A percentile compares a stretch with the other conserved stretches of the same genome.
phyloP scores from a whole-genome alignment of 345 rosid genomes.

The Brassica juncea region DNA sequence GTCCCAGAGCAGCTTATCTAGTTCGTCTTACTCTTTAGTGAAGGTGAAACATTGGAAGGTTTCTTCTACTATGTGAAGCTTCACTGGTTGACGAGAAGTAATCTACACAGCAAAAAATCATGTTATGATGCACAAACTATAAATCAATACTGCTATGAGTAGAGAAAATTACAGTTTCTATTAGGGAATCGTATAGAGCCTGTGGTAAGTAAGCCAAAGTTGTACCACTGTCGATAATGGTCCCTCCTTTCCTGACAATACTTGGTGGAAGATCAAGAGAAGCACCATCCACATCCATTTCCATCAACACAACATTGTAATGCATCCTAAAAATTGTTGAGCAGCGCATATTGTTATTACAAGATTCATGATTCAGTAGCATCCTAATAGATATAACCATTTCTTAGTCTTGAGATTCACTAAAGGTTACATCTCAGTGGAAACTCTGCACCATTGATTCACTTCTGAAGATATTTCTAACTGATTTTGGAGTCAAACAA shows the following conservation, averaged over 20 bases:
- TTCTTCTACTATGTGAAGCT: constrained; percentile 54
- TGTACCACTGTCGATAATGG: constrained; percentile 93
- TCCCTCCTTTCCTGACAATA: constrained; percentile 50
- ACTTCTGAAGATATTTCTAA: neutral
- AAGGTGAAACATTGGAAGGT: constrained; percentile 68
- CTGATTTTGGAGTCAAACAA: neutral
- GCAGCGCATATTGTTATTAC: constrained; percentile 20
- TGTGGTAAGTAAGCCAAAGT: constrained; percentile 86
- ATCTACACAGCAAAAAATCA: constrained; percentile 47
- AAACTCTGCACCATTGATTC: neutral
- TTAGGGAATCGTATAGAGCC: constrained; percentile 51
- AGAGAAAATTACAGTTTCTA: constrained; percentile 48
- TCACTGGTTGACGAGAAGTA: constrained; percentile 52
- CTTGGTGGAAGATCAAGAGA: constrained; percentile 58
- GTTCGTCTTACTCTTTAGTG: constrained; percentile 52
- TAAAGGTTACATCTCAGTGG: neutral
- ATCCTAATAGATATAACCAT: neutral
- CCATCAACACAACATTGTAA: constrained; percentile 76
- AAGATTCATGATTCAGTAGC: constrained; percentile 2
- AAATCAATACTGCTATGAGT: neutral
- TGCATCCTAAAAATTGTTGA: constrained; percentile 63
- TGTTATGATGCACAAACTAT: neutral
- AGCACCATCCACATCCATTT: constrained; percentile 64
- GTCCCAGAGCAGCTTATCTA: neutral
- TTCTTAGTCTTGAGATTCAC: neutral